These are phyloP conservation scores for Aureobasidium zeae DNA, from an alignment of 2,329 filamentous ascomycete genomes.

Conservation along the genomic window DNA sequence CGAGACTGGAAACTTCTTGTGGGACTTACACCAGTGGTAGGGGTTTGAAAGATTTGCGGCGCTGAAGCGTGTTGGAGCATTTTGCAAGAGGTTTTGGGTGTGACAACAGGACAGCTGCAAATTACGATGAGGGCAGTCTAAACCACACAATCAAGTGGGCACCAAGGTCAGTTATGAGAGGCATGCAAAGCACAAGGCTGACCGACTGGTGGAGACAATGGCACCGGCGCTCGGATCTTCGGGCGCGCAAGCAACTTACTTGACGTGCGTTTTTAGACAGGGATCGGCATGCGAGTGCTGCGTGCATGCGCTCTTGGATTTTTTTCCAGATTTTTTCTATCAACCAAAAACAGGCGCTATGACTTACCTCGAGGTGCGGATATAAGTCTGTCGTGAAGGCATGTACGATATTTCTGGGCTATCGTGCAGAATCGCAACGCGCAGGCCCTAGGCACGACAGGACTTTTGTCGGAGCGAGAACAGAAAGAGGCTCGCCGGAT, in stretches of 20 bases:
- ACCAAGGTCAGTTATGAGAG: not conserved
- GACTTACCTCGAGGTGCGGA: too few relatives aligned
- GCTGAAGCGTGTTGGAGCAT: slow-evolving; percentile 12
- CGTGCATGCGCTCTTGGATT: not conserved
- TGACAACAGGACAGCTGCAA: not conserved
- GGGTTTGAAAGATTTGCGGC: slow-evolving; percentile 4
- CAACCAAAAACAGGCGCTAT: too few relatives aligned
- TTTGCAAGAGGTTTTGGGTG: not conserved
- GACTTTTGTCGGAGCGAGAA: slow-evolving; percentile 11
- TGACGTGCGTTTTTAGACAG: too few relatives aligned
- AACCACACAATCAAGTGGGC: slow-evolving; percentile 3
- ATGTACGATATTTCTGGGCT: too few relatives aligned
- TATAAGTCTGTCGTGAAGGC: not conserved
- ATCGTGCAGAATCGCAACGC: too few relatives aligned
- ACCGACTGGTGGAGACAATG: slow-evolving; percentile 2
- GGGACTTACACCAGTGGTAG: not conserved
- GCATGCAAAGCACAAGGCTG: slow-evolving; percentile 1
- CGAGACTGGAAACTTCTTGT: not conserved
- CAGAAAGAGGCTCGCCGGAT: slow-evolving; percentile 1
- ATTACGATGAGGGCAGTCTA: not conserved
- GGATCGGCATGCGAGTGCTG: slow-evolving; percentile 7
- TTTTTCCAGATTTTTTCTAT: too few relatives aligned
- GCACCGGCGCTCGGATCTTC: slow-evolving; percentile 13
- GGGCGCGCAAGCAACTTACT: too few relatives aligned
- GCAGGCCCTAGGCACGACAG: too few relatives aligned